These are phyloP conservation scores for Holtermannia corniformis DNA, from an alignment of 768 basidiomycete genomes.

Conservation along the genomic window DNA sequence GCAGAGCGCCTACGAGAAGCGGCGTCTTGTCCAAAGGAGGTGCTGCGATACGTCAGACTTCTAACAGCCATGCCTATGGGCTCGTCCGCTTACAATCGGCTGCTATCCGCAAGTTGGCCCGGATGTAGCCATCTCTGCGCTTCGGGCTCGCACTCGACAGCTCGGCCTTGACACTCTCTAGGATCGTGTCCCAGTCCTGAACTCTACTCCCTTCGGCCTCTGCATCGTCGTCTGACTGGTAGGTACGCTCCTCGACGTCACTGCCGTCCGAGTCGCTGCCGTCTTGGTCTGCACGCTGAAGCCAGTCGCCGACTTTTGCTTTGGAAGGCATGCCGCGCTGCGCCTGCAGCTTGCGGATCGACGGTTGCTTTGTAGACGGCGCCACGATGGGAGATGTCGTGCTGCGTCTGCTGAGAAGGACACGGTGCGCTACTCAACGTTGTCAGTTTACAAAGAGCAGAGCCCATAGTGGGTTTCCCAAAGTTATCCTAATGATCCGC, in stretches of 20 bases:
- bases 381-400: slow-evolving; percentile 14
- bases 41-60: slow-evolving; percentile 9
- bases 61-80: too few species aligned
- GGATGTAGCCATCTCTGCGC: slow-evolving; percentile 24
- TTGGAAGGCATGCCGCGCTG: slow-evolving; percentile 22
- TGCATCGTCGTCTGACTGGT: slow-evolving; percentile 19
- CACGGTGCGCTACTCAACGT: too few species aligned
- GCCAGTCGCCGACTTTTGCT: slow-evolving; percentile 35
- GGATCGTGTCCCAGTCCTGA: slow-evolving; percentile 5
- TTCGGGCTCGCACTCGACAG: slow-evolving; percentile 23
- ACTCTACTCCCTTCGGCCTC: slow-evolving; percentile 2
- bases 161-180: slow-evolving; percentile 7
- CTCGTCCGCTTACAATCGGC: slow-evolving; percentile 25
- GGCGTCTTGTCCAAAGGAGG: slow-evolving; percentile 23
- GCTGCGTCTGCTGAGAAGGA: too few species aligned
- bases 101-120: slow-evolving; percentile 19
- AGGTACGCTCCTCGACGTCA: slow-evolving; percentile 13
- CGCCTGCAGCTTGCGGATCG: slow-evolving; percentile 23
- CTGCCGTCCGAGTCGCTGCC: slow-evolving; percentile 7
- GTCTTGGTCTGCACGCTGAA: slow-evolving; percentile 9
- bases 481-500: too few species aligned
- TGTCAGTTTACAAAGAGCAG: too few species aligned
- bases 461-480: too few species aligned
- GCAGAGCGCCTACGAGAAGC: slow-evolving; percentile 13
- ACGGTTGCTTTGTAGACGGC: slow-evolving; percentile 9